Percentiles rank a stretch among this genome's conserved stretches.
These are phyloP conservation scores for Endotrypanum monterogeii DNA, from an alignment of 208 protist genomes.

Conservation along the genomic window DNA sequence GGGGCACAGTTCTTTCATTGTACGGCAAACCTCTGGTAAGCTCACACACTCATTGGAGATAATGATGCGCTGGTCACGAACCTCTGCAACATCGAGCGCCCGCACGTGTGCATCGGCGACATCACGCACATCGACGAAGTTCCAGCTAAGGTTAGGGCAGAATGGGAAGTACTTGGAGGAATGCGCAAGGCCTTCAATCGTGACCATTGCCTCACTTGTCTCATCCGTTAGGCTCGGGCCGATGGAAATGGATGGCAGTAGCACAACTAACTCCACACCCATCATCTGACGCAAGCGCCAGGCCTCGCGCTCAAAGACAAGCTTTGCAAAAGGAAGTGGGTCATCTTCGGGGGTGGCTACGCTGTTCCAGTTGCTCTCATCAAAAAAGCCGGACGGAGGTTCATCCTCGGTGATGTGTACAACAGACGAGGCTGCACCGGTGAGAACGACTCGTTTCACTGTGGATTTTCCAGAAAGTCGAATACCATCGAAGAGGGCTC, in stretches of 20 bases:
- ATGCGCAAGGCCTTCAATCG: constrained; percentile 69
- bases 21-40: constrained; percentile 64
- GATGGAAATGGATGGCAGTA: constrained; percentile 85
- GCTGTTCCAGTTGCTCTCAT: constrained; percentile 86
- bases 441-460: constrained; percentile 87
- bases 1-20: constrained; percentile 76
- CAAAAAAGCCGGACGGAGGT: constrained; percentile 67
- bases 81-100: constrained; percentile 69
- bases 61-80: constrained; percentile 85
- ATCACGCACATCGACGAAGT: constrained; percentile 91
- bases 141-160: constrained; percentile 85
- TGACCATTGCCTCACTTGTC: constrained; percentile 80
- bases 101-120: constrained; percentile 87
- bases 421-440: constrained; percentile 78
- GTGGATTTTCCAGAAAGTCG: constrained; percentile 74
- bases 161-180: constrained; percentile 78
- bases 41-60: constrained; percentile 77
- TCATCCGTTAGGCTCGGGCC: constrained; percentile 83
- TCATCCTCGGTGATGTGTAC: constrained; percentile 73
- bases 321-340: constrained; percentile 75
- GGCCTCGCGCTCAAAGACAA: constrained; percentile 89
- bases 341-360: constrained; percentile 63
- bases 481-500: constrained; percentile 88
- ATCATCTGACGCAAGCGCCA: constrained; percentile 89
- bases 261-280: constrained; percentile 86